Evolutionary conservation across 164 flowering plant species (phyloP), one percentile per base, ranked within the genome.

Genomic region (Macadamia tetraphylla): DNA sequence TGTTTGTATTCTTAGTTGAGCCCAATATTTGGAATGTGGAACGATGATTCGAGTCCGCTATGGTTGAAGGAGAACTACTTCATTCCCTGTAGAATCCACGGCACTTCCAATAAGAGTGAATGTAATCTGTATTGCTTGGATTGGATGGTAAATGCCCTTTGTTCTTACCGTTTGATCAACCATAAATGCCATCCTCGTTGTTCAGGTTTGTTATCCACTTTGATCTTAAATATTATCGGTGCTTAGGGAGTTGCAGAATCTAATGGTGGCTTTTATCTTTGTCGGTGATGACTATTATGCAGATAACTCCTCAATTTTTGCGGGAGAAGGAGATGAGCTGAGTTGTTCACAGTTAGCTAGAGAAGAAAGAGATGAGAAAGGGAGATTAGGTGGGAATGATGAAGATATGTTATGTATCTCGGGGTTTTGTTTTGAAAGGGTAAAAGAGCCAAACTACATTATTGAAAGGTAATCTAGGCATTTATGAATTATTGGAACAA

Each of bases 101-200:
- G 76, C 0, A 82, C 82, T 64, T 78, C 88, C 3, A 76, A 74
- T 55, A 88, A 84, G 65, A 84, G 86, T 65, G 89, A 87, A 78
- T 88, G 94, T 75, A 88, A 88, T 57, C 40, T 84, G 77, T 88
- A 73, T 69, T 88, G 94, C 60, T 76, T 88, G 74, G 88, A 88
- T 62, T 88, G 94, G 70, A 72, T 74, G 74, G 86, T 81, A 6
- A 69, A 72, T 59, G 82, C 94, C 48, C 65, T 87, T 56, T 88
- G 94, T 60, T 81, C 91, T 31, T 83, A 80, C 77, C 87, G 94
- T 72, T 66, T 85, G 65, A 62, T 76, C 42, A 58, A 76, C 70
- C 94, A 88, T 78, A 80, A 67, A 59, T 81, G 83, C 68, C 94
- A 88, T 71, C 84, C 70, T 23, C 62, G 76, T 82, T 68, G 75